phyloP scores from a whole-genome alignment of 805 yeast genomes.

The Starmera caribaea region DNA sequence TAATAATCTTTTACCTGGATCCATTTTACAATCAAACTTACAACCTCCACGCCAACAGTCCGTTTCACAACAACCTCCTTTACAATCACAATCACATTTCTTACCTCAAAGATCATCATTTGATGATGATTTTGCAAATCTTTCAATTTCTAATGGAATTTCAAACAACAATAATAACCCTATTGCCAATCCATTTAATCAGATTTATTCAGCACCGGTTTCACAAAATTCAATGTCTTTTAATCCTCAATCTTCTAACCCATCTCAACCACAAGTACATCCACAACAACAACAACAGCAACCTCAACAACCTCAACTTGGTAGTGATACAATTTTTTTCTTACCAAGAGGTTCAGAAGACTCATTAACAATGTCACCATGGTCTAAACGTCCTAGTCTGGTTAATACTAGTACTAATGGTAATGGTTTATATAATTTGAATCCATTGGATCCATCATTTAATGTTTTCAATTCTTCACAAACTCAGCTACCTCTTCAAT shows the following conservation, averaged over 20 bases:
- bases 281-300: neutral
- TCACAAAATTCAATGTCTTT: too few species aligned
- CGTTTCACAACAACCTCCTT: neutral
- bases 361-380: neutral
- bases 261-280: too few species aligned
- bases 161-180: neutral
- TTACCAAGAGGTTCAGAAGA: neutral
- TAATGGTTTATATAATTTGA: neutral
- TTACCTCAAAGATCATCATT: neutral
- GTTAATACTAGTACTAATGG: neutral
- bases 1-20: neutral
- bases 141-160: neutral
- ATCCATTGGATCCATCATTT: neutral
- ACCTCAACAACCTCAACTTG: neutral
- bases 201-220: too few species aligned
- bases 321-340: neutral
- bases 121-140: neutral
- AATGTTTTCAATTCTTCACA: neutral
- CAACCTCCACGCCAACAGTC: neutral
- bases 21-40: neutral
- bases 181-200: too few species aligned
- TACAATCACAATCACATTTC: neutral
- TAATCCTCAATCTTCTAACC: too few species aligned
- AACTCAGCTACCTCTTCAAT: neutral
- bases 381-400: neutral